Percentiles rank a stretch among this genome's conserved stretches.
Conservation (phyloP, 176 grass and related monocot species). For the Aegilops speltoides region DNA sequence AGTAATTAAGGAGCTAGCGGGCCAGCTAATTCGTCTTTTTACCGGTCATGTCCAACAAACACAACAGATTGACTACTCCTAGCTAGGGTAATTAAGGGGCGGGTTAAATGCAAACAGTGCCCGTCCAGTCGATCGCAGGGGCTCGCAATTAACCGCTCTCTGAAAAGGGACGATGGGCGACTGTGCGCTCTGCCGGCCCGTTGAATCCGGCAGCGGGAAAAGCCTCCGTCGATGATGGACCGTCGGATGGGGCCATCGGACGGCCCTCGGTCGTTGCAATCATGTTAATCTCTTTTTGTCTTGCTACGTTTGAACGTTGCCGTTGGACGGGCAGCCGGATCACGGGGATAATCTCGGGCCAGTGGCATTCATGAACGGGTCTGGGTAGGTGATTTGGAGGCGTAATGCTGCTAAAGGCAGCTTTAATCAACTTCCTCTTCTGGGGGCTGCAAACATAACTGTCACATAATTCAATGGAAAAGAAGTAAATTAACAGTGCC, state of each 20-base stretch:
- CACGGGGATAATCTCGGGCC: neutral
- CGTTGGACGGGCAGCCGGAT: neutral
- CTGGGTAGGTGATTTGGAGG: neutral
- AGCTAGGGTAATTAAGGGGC: neutral
- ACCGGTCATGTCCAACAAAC: neutral
- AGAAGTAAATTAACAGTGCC: neutral
- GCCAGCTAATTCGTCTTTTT: no score
- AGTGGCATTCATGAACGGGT: neutral
- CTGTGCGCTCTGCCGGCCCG: neutral
- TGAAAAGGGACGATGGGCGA: neutral
- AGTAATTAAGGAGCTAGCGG: no score
- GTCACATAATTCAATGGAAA: neutral
- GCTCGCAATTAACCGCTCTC: neutral
- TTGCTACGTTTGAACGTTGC: neutral
- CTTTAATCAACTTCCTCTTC: neutral
- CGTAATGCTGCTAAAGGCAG: neutral
- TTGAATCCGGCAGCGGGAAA: neutral
- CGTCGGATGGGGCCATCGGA: neutral
- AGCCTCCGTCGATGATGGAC: neutral
- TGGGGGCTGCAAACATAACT: neutral
- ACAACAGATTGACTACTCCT: neutral
- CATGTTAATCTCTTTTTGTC: neutral
- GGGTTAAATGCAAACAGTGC: conserved; percentile 23
- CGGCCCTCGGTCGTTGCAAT: neutral
- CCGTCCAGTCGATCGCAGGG: neutral